Conservation (phyloP, 2,329 filamentous ascomycete species). For the Calonectria fujianensis region DNA sequence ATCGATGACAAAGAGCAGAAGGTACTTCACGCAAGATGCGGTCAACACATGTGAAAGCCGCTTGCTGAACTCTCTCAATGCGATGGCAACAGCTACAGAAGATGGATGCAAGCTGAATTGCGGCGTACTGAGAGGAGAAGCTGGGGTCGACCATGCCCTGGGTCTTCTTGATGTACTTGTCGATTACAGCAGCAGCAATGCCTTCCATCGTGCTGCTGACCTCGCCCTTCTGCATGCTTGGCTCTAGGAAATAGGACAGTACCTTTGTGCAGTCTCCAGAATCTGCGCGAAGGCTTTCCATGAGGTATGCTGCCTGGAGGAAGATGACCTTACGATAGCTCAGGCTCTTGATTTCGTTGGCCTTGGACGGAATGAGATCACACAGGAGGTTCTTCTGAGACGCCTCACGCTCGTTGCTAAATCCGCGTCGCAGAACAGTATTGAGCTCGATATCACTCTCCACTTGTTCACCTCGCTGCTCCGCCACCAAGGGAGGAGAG, state of each 20-base stretch:
- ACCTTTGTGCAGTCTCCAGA: constrained; percentile 93
- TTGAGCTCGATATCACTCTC: constrained; percentile 99
- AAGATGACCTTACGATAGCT: constrained; percentile 96
- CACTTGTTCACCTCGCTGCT: constrained; percentile 90
- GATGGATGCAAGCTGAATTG: constrained; percentile 88
- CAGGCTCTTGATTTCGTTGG: constrained; percentile 85
- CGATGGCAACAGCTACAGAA: constrained; percentile 95
- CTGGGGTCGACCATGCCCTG: constrained; percentile 81
- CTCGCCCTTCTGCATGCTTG: constrained; percentile 81
- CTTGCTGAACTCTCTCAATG: constrained; percentile 92
- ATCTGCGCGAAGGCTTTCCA: constrained; percentile 91
- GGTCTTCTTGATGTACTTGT: constrained; percentile 86
- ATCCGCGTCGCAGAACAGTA: constrained; percentile 90
- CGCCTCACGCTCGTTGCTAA: constrained; percentile 84
- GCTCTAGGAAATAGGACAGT: constrained; percentile 95
- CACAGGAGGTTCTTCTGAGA: constrained; percentile 88
- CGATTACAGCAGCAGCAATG: constrained; percentile 80
- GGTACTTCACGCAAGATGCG: constrained; percentile 90
- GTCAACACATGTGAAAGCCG: constrained; percentile 88
- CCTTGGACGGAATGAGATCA: constrained; percentile 83
- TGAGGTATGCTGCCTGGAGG: constrained; percentile 89
- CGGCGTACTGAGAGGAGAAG: constrained; percentile 95
- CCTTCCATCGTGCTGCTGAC: constrained; percentile 80
- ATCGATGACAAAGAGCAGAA: constrained; percentile 91
- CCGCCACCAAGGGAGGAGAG: constrained; percentile 89